Conservation (phyloP, 306 rosid species). For the Phaseolus lunatus region DNA sequence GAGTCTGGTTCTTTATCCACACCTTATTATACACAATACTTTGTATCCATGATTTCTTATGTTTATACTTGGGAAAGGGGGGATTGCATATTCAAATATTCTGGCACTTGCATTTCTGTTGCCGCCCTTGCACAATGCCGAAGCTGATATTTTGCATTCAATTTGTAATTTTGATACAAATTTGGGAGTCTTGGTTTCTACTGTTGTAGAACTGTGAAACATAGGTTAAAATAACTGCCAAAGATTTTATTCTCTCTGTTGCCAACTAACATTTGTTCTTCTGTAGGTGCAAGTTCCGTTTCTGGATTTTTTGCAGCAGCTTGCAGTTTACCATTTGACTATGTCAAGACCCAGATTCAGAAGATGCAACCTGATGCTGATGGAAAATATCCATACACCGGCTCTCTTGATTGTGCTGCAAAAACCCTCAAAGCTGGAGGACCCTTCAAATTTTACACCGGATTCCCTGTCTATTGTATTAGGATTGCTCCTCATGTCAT, state of each 20-base stretch:
- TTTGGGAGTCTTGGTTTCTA: neutral
- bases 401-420: constrained; percentile 81
- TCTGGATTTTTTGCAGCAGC: constrained; percentile 97
- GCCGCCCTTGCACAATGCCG: neutral
- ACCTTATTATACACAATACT: no score
- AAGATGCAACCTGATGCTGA: constrained; percentile 97
- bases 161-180: neutral
- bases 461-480: constrained; percentile 92
- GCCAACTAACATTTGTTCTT: constrained; percentile 15
- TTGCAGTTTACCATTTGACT: constrained; percentile 96
- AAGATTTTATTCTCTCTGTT: constrained; percentile 21
- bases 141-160: neutral
- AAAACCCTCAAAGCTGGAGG: constrained; percentile 89
- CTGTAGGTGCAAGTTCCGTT: constrained; percentile 82
- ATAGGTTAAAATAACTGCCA: neutral
- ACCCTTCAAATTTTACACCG: constrained; percentile 85
- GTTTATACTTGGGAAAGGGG: neutral
- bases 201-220: neutral
- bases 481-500: constrained; percentile 97
- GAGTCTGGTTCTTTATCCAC: neutral
- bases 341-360: constrained; percentile 96
- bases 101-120: neutral
- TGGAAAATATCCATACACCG: constrained; percentile 89
- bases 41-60: neutral
- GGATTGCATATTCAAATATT: neutral